A percentile compares a stretch with the other conserved stretches of the same genome.
These are phyloP conservation scores for Rhytidiadelphus loreus DNA, from an alignment of 225 moss, liverwort and hornwort species.

Conservation along the genomic window DNA sequence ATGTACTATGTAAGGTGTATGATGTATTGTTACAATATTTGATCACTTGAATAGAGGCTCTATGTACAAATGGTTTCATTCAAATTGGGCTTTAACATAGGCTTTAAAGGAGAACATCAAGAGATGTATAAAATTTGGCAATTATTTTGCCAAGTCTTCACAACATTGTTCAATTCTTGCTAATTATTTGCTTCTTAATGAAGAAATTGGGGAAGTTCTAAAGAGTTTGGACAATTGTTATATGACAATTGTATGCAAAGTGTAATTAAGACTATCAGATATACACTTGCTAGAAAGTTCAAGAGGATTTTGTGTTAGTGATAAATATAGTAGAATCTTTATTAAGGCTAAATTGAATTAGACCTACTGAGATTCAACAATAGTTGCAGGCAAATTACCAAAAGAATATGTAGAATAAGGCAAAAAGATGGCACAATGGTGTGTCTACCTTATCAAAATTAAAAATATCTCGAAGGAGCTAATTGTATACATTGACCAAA, in stretches of 20 bases:
- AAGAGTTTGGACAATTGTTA: neutral
- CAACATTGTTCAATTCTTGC: neutral
- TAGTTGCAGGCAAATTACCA: neutral
- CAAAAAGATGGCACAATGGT: neutral
- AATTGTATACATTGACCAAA: neutral
- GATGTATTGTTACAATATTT: no score
- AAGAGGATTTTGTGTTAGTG: neutral
- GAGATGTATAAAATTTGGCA: neutral
- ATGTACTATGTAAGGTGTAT: no score
- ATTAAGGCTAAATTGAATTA: neutral
- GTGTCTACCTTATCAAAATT: neutral
- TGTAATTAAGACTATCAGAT: neutral
- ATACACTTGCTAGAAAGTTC: neutral
- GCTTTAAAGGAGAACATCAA: neutral
- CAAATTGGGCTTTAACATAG: neutral
- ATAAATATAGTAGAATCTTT: neutral
- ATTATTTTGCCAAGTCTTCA: neutral
- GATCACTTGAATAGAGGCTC: neutral
- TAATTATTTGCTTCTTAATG: neutral
- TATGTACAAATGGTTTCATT: neutral
- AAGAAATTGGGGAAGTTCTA: neutral
- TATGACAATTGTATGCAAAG: neutral
- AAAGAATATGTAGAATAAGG: neutral
- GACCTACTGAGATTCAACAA: neutral
- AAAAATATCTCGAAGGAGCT: fast-evolving